Evolutionary conservation across 805 yeast genomes (phyloP), one percentile per base, ranked within the genome.

Genomic region (Nakazawaea siamensis): DNA sequence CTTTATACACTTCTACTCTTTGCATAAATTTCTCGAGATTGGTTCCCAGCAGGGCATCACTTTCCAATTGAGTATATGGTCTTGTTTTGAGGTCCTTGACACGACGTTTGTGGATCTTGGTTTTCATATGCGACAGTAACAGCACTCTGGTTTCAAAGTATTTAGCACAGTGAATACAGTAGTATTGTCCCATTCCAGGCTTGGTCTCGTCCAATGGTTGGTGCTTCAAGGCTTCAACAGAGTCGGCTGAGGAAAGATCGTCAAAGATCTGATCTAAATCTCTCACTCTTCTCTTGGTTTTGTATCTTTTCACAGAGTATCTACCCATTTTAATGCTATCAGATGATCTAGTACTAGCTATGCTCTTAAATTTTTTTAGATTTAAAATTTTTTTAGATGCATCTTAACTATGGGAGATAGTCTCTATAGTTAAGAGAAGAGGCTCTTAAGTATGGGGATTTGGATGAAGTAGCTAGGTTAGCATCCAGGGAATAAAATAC

Each of bases 171-270:
- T 87, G 95, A 35, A 92, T 69, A 58, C 97, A 92, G 57, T 85
- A 92, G 58, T 74, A 80, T 58, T 92, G 97, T 12, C 96, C 99
- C 45, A 92, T 62, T 1, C 99, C 99, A 1, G 97, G 88, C 52
- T 80, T 80, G 29, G 77, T 74, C 60, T 90, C 97, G 57, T 90
- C 96, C 38, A 83, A 57, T 4, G 85, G 82, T 58, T 90, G 97
- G 53, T 82, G 78, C 52, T 83, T 71, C 38, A 87, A 65, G 27
- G 67, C 62, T 37, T 68, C 57, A 37, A 86, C 79, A n/a, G 79
- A 61, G 25, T 77, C 81, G 26, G 70, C 66, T 3, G 76, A 58
- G 2, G 80, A 62, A 34, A 92, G 57, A 51, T 92, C 99, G 25
- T 73, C 66, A 50, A 80, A 74, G 40, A 92, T 80, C 49, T 79